Percentiles rank a stretch among this genome's conserved stretches.
Conservation (phyloP, 805 yeast genomes). For the Myxozyma geophila region DNA sequence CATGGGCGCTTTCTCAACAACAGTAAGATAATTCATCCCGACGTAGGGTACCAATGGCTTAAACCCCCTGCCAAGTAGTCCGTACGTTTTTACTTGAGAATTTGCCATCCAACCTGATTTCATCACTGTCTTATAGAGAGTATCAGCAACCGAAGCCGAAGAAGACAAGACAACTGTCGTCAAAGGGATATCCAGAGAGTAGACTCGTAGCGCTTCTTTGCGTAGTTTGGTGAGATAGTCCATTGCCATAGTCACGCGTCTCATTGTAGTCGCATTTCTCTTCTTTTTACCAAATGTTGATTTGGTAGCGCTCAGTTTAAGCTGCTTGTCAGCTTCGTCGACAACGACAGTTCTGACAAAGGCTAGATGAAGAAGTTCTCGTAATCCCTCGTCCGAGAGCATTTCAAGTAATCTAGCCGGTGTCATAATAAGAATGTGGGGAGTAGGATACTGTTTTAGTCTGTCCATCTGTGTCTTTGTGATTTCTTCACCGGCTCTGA, state of each 20-base stretch:
- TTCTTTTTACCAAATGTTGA: background rate
- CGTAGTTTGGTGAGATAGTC: constrained; percentile 11
- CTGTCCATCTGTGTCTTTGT: constrained; percentile 39
- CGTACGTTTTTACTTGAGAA: constrained; percentile 1
- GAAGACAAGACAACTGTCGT: constrained; percentile 15
- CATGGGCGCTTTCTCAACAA: background rate
- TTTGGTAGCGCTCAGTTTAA: constrained; percentile 9
- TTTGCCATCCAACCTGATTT: constrained; percentile 1
- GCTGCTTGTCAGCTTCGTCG: constrained; percentile 37
- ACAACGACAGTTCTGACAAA: constrained; percentile 32
- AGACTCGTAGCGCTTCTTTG: constrained; percentile 5
- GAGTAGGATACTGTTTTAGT: constrained; percentile 38
- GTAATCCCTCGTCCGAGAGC: constrained; percentile 22
- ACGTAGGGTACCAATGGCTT: background rate
- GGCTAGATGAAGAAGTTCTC: constrained; percentile 16
- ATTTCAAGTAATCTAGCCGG: constrained; percentile 57
- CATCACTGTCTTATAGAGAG: constrained; percentile 4
- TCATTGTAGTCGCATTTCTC: background rate
- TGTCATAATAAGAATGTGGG: constrained; percentile 59
- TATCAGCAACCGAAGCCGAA: constrained; percentile 5
- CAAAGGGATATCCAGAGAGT: constrained; percentile 22
- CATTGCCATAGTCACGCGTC: constrained; percentile 12
- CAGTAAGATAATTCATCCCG: background rate
- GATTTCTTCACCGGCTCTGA: constrained; percentile 39
- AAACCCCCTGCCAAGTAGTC: constrained; percentile 1